A percentile compares a stretch with the other conserved stretches of the same genome.
These are phyloP conservation scores for Naganishia albida DNA, from an alignment of 1,284 basidiomycete species.

Conservation along the genomic window DNA sequence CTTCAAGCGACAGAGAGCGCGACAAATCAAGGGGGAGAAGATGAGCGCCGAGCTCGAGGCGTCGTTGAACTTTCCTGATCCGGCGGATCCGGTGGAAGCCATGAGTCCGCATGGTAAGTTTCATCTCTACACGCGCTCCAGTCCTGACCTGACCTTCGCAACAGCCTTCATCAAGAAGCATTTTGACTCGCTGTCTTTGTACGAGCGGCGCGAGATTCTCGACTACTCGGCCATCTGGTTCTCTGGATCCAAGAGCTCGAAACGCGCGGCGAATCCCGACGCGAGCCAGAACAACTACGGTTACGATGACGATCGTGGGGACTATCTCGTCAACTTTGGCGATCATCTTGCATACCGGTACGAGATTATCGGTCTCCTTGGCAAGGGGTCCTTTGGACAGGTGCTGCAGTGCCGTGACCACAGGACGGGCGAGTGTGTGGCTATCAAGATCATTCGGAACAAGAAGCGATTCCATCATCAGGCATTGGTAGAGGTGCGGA, in stretches of 20 bases:
- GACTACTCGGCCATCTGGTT: slow-evolving; percentile 85
- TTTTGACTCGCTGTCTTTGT: slow-evolving; percentile 70
- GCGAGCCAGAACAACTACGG: slow-evolving; percentile 84
- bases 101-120: slow-evolving; percentile 70
- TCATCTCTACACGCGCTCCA: neutral
- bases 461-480: slow-evolving; percentile 99
- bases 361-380: slow-evolving; percentile 86
- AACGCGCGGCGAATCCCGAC: slow-evolving; percentile 73
- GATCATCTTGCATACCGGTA: slow-evolving; percentile 97
- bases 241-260: slow-evolving; percentile 71
- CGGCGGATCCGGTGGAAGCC: slow-evolving; percentile 69
- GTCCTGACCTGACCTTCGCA: neutral
- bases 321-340: slow-evolving; percentile 84
- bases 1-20: slow-evolving; percentile 82
- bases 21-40: slow-evolving; percentile 67
- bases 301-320: slow-evolving; percentile 97
- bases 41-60: slow-evolving; percentile 81
- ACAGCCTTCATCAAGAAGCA: slow-evolving; percentile 47
- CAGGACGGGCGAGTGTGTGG: slow-evolving; percentile 92
- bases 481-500: slow-evolving; percentile 97
- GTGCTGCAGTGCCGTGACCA: slow-evolving; percentile 96
- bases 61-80: slow-evolving; percentile 89
- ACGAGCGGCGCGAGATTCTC: slow-evolving; percentile 87
- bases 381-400: slow-evolving; percentile 98
- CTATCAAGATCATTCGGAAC: slow-evolving; percentile 99